Conservation (phyloP, 2,329 filamentous ascomycete species). For the Delphinella strobiligena region DNA sequence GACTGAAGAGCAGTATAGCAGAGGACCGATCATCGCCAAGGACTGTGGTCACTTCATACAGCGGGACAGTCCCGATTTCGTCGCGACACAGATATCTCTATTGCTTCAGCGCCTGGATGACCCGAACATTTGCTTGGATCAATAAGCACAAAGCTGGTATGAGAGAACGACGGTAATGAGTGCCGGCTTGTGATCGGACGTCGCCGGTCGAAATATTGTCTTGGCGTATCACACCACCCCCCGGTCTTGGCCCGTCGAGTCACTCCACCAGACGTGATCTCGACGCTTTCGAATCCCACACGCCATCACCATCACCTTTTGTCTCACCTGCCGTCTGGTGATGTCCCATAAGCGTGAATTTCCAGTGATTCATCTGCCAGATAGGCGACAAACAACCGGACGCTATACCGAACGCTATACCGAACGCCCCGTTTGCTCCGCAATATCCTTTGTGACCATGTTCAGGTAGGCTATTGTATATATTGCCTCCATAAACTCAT, state of each 20-base stretch:
- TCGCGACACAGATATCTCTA: constrained; percentile 16
- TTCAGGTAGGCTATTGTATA: background rate
- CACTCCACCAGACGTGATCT: background rate
- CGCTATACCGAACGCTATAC: too few species aligned
- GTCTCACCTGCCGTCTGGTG: background rate
- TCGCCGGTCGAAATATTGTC: background rate
- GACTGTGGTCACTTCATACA: constrained; percentile 46
- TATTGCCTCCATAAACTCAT: background rate
- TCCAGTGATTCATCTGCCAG: too few species aligned
- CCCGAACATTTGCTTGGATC: too few species aligned
- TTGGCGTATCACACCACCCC: background rate
- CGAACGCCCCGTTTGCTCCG: too few species aligned
- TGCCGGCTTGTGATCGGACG: background rate
- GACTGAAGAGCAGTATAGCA: constrained; percentile 27
- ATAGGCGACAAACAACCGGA: background rate
- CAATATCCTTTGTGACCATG: too few species aligned
- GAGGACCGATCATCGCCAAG: constrained; percentile 35
- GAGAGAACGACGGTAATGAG: background rate
- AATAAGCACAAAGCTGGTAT: background rate
- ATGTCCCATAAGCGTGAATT: background rate
- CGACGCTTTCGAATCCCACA: background rate
- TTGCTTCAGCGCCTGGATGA: background rate
- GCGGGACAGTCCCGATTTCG: constrained; percentile 37
- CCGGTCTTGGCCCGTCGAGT: background rate
- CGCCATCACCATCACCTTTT: background rate